Evolutionary conservation across 345 rosid genomes (phyloP).

Genomic region (Populus deltoides): DNA sequence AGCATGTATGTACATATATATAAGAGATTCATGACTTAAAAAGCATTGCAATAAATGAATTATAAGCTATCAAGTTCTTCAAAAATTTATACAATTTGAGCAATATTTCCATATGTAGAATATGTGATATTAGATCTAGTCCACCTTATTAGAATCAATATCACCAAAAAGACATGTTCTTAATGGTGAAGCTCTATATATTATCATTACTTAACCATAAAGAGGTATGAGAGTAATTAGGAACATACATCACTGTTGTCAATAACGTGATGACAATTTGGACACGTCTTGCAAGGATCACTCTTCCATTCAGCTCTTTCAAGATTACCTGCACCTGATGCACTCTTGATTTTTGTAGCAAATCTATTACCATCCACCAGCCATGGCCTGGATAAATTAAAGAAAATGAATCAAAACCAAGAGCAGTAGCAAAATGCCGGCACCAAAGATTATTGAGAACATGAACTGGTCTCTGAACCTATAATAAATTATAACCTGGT

Average conservation of each 20-base stretch:
- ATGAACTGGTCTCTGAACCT: neutral
- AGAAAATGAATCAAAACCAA: neutral
- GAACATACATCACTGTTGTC: conserved; percentile 82
- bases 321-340: conserved; percentile 46
- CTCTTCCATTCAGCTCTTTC: conserved; percentile 61
- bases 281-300: conserved; percentile 82
- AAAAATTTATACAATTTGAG: neutral
- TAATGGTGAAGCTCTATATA: neutral
- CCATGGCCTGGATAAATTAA: conserved; percentile 62
- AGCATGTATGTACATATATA: no score
- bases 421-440: no score
- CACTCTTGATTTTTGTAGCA: conserved; percentile 86
- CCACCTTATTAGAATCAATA: neutral
- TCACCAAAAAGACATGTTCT: neutral
- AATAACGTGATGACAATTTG: conserved; percentile 66
- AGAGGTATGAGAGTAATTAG: neutral
- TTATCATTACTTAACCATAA: neutral
- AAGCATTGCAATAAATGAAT: neutral
- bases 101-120: neutral
- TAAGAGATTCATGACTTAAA: neutral
- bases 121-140: neutral
- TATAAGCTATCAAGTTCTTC: neutral
- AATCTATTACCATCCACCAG: conserved; percentile 73
- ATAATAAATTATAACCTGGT: neutral
- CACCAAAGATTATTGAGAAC: neutral